phyloP scores from a whole-genome alignment of 148 eudicot species.

The Selenicereus undatus region DNA sequence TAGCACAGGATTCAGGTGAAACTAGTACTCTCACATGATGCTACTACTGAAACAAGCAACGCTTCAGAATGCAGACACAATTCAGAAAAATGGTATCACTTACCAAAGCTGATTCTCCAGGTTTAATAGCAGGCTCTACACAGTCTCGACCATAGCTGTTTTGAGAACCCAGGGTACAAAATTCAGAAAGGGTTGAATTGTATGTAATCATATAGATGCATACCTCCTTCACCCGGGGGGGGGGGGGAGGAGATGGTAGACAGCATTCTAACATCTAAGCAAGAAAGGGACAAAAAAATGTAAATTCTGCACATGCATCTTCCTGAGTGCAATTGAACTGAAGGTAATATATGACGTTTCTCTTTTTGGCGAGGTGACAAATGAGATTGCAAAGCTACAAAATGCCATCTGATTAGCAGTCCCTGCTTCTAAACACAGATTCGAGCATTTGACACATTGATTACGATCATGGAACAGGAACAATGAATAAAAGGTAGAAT shows the following conservation, averaged over 20 bases:
- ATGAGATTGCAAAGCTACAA: neutral
- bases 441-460: neutral
- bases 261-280: neutral
- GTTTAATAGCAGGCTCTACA: conserved; percentile 86
- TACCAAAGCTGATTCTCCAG: conserved; percentile 90
- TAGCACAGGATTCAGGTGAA: neutral
- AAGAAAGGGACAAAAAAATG: neutral
- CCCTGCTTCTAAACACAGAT: neutral
- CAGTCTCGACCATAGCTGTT: conserved; percentile 83
- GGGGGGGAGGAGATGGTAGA: neutral
- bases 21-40: neutral
- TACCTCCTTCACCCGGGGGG: no score
- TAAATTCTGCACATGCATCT: neutral
- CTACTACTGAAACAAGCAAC: neutral
- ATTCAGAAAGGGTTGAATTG: neutral
- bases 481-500: neutral
- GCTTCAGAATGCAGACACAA: neutral
- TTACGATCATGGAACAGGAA: neutral
- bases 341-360: neutral
- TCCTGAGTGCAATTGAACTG: neutral
- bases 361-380: neutral
- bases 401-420: neutral
- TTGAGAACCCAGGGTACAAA: conserved; percentile 5
- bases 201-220: no score
- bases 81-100: conserved; percentile 12